Base-by-base conservation (phyloP, 371 early-diverging fungal genomes). In the Apophysomyces trapeziformis region DNA sequence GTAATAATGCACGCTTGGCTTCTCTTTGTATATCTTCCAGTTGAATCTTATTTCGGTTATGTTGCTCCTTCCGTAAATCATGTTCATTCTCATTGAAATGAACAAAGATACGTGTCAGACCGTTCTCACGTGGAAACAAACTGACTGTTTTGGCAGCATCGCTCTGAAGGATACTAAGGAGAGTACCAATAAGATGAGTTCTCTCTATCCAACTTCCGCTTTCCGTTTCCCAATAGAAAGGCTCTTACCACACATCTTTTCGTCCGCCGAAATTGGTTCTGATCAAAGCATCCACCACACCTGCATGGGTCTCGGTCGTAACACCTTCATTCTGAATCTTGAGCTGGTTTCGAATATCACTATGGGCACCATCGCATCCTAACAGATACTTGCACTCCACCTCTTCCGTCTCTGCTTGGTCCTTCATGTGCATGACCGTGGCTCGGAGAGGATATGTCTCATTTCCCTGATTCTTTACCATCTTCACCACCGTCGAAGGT, bases 321-420 rank as follows among this genome's bases (percentile, higher is more conserved):
- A 75, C 75, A 4, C 79, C 79, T 43, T 76, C 75, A 61, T 75
- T 69, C 5, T 63, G 62, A 46, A 82, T 76, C 26, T 70, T 74
- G 13, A 82, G 57, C 26, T 78, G 75, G 26, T 66, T 60, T 5
- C 79, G 72, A 16, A 78, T 78, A 57, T 77, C 77, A 44, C 77
- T 78, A 38, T 82, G 82, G 14, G 79, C 79, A 38, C 82, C 82
- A 72, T 82, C 82, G 63, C 79, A 78, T 0, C 76, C 79, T 14
- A 82, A 58, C 4, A 82, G 32, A 21, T 82, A 82, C 43, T 79
- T 78, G 66, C 79, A 79, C n/a, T 70, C 65, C 5, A 82, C 72
- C 18, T 66, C 56, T 46, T 82, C 82, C 0, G 74, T 67, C 12
- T 62, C 65, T 13, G 61, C 74, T 21, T 70, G 64, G 46, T 77